Evolutionary conservation across 1,284 basidiomycete genomes (phyloP).

Genomic region (Ganoderma sp.): DNA sequence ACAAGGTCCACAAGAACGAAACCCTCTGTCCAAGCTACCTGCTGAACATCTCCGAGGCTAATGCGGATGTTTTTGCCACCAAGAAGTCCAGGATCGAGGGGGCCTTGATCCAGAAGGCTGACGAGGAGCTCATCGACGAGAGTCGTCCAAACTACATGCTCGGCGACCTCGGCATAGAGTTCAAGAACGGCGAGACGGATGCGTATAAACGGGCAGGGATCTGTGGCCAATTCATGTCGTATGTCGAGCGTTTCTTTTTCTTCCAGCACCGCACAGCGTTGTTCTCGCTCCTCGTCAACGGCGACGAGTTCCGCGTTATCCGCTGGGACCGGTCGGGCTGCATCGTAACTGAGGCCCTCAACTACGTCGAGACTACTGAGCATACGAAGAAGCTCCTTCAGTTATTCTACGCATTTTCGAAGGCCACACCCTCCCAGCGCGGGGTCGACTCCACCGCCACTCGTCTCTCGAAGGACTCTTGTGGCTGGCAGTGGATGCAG

Average conservation of each 20-base stretch:
- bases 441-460: conserved; percentile 18
- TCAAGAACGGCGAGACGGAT: neutral
- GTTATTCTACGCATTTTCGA: conserved; percentile 7
- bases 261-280: conserved; percentile 7
- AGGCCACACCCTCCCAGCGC: neutral
- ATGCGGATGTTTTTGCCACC: neutral
- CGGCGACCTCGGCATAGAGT: conserved; percentile 10
- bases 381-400: conserved; percentile 9
- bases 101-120: neutral
- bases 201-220: neutral
- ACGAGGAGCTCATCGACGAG: neutral
- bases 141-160: neutral
- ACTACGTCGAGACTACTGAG: conserved; percentile 4
- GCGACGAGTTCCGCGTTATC: conserved; percentile 1
- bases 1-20: neutral
- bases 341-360: conserved; percentile 5
- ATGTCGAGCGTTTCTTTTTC: neutral
- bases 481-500: conserved; percentile 18
- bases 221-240: conserved; percentile 12
- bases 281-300: conserved; percentile 7
- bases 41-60: neutral
- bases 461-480: conserved; percentile 1
- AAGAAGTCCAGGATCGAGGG: conserved; percentile 4
- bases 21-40: conserved; percentile 3
- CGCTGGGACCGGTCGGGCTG: conserved; percentile 13